Evolutionary conservation across 495 filamentous ascomycete species (phyloP), one percentile per base, ranked within the genome.

Genomic region (Cudoniella acicularis): DNA sequence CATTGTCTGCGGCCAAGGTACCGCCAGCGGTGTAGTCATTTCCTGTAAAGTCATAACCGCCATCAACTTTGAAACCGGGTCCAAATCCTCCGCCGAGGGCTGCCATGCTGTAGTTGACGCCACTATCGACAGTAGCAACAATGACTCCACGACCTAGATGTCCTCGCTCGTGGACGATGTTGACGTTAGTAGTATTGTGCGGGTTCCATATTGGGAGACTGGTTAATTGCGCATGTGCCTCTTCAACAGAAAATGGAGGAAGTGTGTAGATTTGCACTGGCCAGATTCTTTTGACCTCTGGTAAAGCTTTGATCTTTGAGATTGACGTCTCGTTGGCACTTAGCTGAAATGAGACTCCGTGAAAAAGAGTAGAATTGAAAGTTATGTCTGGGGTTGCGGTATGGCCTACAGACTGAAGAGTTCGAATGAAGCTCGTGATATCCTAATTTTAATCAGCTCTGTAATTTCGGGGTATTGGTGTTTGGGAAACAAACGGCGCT

Each of bases 11-110:
- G 8, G n/a, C 17, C 4, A 8, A 8, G 6, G n/a, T 4, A 17
- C 43, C 43, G 17, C 43, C 20, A 36, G 30, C 30, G 30, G 13
- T 67, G 20, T 21, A 47, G 20, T 21, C 43, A 48, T 76, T 71
- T 1, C 66, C 64, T 1, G 74, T 66, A 64, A 73, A 72, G 49
- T 69, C 67, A 41, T 67, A 71, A 1, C 75, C 76, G 2, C 70
- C 72, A 17, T 62, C 67, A 36, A 81, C 67, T 64, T 78, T 75
- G 54, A 68, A 75, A 10, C 69, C 75, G 10, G 69, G 62, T 13
- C 78, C 78, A 53, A 76, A 70, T 3, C 75, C 73, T 10, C 74
- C 77, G 16, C 78, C 78, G 10, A 81, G 66, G 22, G 75, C 72
- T 1, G 78, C 76, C 49, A 78, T 76, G 16, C 42, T 68, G 46